Base-by-base conservation (phyloP, 2,329 filamentous ascomycete species). In the Dothideomycetes sp. region DNA sequence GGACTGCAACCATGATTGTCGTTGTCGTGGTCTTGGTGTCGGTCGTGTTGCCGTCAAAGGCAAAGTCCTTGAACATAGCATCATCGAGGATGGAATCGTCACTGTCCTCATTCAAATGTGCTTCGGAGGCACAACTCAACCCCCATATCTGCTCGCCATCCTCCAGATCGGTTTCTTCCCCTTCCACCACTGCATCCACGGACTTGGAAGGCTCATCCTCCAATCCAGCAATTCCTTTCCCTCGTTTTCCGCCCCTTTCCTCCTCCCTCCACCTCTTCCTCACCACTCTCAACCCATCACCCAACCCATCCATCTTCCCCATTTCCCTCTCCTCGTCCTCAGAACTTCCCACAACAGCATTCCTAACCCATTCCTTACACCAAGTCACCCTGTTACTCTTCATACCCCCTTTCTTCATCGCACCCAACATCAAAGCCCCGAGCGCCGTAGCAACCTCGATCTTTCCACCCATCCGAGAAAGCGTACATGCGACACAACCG, bases 401-500 rank as follows among this genome's bases (percentile, higher is more conserved):
- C 39, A 29, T 51, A 39, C 23, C 43, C 1, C 30, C 9, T 43
- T 18, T 48, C 41, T 23, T 41, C 20, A 55, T 42, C 4, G 47
- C 33, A 2, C 50, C 50, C n/a, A 54, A 43, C n/a, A 49, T 45
- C 22, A 52, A 22, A 9, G 42, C 51, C 2, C 51, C 53, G 8
- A 54, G 31, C 0, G 47, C 48, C 5, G 47, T 45, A 8, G 51
- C 33, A 9, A 37, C 44, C 4, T 44, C 34, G 2, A 48, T 23
- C 33, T 51, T 49, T 0, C 38, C 29, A 8, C 41, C 46, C 20
- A 47, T 32, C 13, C 28, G 22, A 35, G 42, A 27, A 20, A 53
- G 32, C 1, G 41, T 48, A 30, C 53, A 56, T 4, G 49, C 53
- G 2, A 47, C 44, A 35, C 54, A 56, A n/a, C 46, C 45, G 16